Percentiles rank a stretch among this genome's conserved stretches.
phyloP scores from a whole-genome alignment of 108 stramenopile genomes.

The Stephanodiscus minutulus region DNA sequence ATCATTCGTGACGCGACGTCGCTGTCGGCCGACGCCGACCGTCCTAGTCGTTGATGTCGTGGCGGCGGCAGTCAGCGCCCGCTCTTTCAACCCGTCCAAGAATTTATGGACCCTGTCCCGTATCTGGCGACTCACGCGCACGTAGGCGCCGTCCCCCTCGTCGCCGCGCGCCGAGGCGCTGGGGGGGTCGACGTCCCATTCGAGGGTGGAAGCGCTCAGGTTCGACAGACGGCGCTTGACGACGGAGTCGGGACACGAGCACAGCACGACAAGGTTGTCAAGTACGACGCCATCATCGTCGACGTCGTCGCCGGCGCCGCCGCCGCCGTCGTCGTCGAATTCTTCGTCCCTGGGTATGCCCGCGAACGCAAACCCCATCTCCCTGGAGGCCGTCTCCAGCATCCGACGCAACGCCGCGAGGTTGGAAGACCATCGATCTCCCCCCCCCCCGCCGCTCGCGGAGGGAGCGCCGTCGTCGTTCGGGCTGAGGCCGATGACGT shows the following conservation, averaged over 20 bases:
- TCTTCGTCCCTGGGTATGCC: slow-evolving; percentile 7
- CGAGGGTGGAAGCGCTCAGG: slow-evolving; percentile 19
- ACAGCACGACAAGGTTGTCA: slow-evolving; percentile 53
- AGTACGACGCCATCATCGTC: slow-evolving; percentile 13
- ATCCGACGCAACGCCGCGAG: neutral
- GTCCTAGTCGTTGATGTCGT: neutral
- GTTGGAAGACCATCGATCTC: neutral
- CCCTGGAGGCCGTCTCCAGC: slow-evolving; percentile 19
- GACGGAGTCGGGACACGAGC: slow-evolving; percentile 43
- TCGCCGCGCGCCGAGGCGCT: slow-evolving; percentile 34
- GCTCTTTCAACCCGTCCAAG: slow-evolving; percentile 22
- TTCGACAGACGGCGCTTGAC: slow-evolving; percentile 16
- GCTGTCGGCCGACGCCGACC: no score
- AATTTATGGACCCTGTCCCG: slow-evolving; percentile 27
- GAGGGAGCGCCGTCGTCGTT: no score
- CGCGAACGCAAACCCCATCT: slow-evolving; percentile 24
- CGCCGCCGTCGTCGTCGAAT: neutral
- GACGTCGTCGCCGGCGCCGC: neutral
- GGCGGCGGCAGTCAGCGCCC: neutral
- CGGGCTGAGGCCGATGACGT: no score
- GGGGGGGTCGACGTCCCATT: slow-evolving; percentile 52
- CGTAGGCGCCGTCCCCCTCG: slow-evolving; percentile 51
- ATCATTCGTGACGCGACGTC: no score
- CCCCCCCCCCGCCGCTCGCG: no score
- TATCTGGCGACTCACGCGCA: slow-evolving; percentile 48